These are phyloP conservation scores for Tolypocladium album DNA, from an alignment of 2,329 filamentous ascomycete species.

Conservation along the genomic window DNA sequence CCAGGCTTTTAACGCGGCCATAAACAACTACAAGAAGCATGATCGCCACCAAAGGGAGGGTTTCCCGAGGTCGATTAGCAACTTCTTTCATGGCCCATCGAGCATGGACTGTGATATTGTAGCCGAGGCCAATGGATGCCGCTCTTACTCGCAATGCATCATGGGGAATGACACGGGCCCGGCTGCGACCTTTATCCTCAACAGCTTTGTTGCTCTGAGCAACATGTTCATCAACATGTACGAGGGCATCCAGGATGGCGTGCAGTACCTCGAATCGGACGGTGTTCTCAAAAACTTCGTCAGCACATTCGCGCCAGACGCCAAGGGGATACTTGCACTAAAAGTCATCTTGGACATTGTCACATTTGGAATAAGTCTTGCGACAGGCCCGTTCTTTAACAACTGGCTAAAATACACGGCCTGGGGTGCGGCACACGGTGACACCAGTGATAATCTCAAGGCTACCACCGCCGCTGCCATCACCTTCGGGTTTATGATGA, in stretches of 20 bases:
- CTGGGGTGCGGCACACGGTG: neutral
- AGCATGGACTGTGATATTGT: neutral
- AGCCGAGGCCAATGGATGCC: neutral
- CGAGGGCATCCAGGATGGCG: neutral
- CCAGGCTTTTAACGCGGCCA: neutral
- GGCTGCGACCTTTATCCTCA: neutral
- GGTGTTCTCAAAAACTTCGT: neutral
- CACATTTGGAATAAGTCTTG: neutral
- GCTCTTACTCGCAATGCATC: neutral
- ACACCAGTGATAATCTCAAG: neutral
- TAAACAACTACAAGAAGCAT: neutral
- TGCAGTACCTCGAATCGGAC: neutral
- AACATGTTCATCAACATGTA: neutral
- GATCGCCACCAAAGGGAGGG: neutral
- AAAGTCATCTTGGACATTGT: neutral
- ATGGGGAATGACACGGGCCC: neutral
- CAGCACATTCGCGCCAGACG: neutral
- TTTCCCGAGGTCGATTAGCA: neutral
- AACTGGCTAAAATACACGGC: neutral
- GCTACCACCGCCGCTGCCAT: neutral
- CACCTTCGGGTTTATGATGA: neutral
- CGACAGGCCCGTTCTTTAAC: neutral
- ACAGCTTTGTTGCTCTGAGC: neutral
- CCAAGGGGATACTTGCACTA: fast-evolving
- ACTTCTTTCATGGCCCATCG: neutral